Base-by-base conservation (phyloP, 1,139 yeast species). In the Tardiomyces depauwii region DNA sequence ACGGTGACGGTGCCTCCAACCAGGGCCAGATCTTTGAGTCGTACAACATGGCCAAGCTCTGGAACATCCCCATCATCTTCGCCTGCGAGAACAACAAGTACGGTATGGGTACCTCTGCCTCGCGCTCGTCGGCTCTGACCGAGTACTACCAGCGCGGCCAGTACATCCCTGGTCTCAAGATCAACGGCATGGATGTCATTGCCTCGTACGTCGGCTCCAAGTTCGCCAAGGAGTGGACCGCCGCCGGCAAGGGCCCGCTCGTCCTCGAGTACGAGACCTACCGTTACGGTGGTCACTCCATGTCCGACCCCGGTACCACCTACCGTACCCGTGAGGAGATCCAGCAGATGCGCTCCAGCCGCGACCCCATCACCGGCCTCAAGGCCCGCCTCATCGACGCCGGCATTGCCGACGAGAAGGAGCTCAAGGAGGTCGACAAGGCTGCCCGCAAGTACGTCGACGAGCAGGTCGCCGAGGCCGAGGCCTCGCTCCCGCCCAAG, bases 221-320 rank as follows among this genome's bases (percentile, higher is more conserved):
- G 72, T 91, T 85, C 62, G 97, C 97, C 63, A 89, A 88, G 74
- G 95, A 89, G 68, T 91, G 95, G 96, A 76, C 87, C 67, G 75
- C 84, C 50, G 73, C 81, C 53, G 96, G 96, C 62, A 91, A 91
- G 63, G 98, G 98, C 52, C 98, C 98, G 54, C 72, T 91, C 59
- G 96, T 91, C 48, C 66, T 91, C 60, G 98, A 91, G 75, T 91
- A 84, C 71, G 96, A 89, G 74, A 91, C 98, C 58, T 91, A 91
- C 74, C 83, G 98, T 77, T 91, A 91, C 69, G 97, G 98, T 75
- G 98, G 98, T 67, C 98, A 91, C 79, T 91, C 98, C 59, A 91
- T 91, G 97, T 89, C 96, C 57, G 97, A 91, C 71, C 97, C 97
- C 62, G 97, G 97, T 77, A 91, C 97, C 68, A 89, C 97, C 56